Base-by-base conservation (phyloP, 768 basidiomycete genomes). In the Mycena maculata region DNA sequence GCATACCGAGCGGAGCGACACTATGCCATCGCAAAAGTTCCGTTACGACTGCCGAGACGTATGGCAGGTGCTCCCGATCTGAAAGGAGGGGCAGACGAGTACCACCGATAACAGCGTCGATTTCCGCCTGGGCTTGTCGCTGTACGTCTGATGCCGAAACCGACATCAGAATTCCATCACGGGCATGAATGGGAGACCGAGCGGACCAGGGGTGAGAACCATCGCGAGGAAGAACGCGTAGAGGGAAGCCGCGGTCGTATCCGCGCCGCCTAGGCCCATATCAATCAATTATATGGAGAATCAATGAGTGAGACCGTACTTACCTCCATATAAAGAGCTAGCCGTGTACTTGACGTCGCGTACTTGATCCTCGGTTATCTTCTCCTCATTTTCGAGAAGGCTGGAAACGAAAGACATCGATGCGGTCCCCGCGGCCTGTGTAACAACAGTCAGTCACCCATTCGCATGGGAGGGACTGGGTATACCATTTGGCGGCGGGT, bases 401-500 rank as follows among this genome's bases (percentile, higher is more conserved):
- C 76, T 75, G 2, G 84, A 83, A 4, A 85, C 79, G 50, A 84
- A 85, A 3, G 85, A 86, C 0, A 77, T 74, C 2, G 78, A 76
- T 1, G 85, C 84, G 2, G 74, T 77, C 3, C 85, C 85, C 33
- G 74, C 73, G 20, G 76, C 81, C 86, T 86, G 12, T 36, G 8
- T 36, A 6, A 13, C 33, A 13, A 36, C 13, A 36, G 13, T 36
- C 6, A 7, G 13, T 36, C 13, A 36, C 13, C 8, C 33, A 36
- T 36, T 36, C 8, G 33, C 6, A 36, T 36, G 6, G 13, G 33
- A 36, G 15, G 22, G 39, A 65, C 77, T 20, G n/a, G n/a, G n/a
- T n/a, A n/a, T 63, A 87, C 88, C 75, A 88, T 83, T 65, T 85
- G 82, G 22, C 84, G 70, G 41, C 81, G 79, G 6, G 83, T 83